phyloP scores from a whole-genome alignment of 805 yeast species.

The Scheffersomyces ergatensis region DNA sequence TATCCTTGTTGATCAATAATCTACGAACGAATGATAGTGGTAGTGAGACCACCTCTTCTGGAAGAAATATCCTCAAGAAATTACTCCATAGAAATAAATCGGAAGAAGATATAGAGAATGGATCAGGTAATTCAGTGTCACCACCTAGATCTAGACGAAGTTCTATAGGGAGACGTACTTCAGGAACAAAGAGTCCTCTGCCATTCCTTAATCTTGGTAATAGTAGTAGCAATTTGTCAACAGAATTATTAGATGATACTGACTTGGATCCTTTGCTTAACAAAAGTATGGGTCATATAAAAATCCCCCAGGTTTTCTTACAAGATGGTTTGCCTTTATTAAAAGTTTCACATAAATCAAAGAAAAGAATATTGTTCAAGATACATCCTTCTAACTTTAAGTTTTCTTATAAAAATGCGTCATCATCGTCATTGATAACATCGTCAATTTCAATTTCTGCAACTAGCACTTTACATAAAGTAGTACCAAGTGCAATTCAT shows the following conservation, averaged over 20 bases:
- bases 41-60: not conserved
- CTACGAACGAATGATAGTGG: slow-evolving; percentile 18
- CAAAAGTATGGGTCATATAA: slow-evolving; percentile 11
- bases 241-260: slow-evolving; percentile 4
- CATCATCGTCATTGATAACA: slow-evolving; percentile 8
- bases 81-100: slow-evolving; percentile 9
- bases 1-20: slow-evolving; percentile 19
- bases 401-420: slow-evolving; percentile 49
- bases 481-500: slow-evolving; percentile 2
- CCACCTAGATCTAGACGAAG: not conserved
- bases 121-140: not conserved
- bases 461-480: slow-evolving; percentile 1
- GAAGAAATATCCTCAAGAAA: slow-evolving; percentile 10
- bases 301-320: slow-evolving; percentile 46
- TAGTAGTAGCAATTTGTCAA: slow-evolving; percentile 4
- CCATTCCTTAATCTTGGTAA: not conserved
- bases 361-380: slow-evolving; percentile 53
- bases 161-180: not conserved
- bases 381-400: slow-evolving; percentile 55
- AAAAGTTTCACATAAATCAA: slow-evolving; percentile 69
- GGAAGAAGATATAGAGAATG: slow-evolving; percentile 7
- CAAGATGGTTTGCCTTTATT: slow-evolving; percentile 60
- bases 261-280: slow-evolving; percentile 11
- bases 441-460: slow-evolving; percentile 2
- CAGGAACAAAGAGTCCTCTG: slow-evolving; percentile 1